These are phyloP conservation scores for Trifolium repens DNA, from an alignment of 306 rosid species.

Conservation along the genomic window DNA sequence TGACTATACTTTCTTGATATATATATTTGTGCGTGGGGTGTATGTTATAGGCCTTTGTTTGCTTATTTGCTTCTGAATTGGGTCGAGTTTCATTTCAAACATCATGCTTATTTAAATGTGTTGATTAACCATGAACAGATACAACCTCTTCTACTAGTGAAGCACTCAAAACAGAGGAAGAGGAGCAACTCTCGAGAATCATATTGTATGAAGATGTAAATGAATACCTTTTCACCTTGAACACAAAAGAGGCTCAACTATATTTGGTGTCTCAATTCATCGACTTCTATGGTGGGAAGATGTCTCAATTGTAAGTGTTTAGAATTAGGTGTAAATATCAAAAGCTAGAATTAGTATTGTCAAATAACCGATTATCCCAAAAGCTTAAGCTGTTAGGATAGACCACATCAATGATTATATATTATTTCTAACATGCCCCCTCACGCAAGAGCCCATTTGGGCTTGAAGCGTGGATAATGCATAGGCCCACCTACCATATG, in stretches of 20 bases:
- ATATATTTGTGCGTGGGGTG: neutral
- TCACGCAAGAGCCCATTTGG: too few relatives aligned
- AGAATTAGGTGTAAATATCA: conserved; percentile 11
- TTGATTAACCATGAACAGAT: conserved; percentile 56
- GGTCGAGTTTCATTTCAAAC: conserved; percentile 24
- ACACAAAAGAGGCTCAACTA: conserved; percentile 74
- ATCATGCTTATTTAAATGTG: conserved; percentile 17
- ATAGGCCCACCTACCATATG: too few relatives aligned
- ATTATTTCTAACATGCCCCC: too few relatives aligned
- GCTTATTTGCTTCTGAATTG: conserved; percentile 25
- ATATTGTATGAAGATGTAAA: conserved; percentile 84
- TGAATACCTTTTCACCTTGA: conserved; percentile 81
- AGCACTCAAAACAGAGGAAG: conserved; percentile 59
- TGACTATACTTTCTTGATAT: conserved; percentile 12
- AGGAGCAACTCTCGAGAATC: conserved; percentile 73
- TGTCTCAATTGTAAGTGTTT: conserved; percentile 71
- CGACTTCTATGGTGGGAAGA: conserved; percentile 86
- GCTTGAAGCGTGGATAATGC: too few relatives aligned
- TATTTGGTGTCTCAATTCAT: conserved; percentile 73
- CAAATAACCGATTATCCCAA: too few relatives aligned
- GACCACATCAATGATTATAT: too few relatives aligned
- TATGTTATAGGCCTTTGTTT: conserved; percentile 11
- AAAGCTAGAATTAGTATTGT: conserved; percentile 6
- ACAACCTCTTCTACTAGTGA: conserved; percentile 44
- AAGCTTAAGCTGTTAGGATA: too few relatives aligned